Evolutionary conservation across 441 rosid species (phyloP).

Genomic region (Aleurites moluccanus): DNA sequence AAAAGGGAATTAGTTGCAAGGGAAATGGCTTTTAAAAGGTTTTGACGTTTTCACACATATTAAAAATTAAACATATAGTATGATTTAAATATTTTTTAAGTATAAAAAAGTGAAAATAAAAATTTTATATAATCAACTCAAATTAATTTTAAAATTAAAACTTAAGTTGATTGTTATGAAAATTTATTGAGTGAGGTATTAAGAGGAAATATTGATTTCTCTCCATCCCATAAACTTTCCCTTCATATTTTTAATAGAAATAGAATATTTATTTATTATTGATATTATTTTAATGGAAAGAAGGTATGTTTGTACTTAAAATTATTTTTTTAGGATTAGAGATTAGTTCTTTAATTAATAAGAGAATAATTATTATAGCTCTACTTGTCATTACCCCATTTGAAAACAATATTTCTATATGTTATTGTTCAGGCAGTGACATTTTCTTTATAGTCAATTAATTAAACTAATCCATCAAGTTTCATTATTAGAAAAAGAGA

Average conservation of each 20-base stretch:
- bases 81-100: too few relatives aligned
- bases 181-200: too few relatives aligned
- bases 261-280: too few relatives aligned
- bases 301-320: neutral
- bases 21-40: neutral
- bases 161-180: too few relatives aligned
- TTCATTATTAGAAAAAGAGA: neutral
- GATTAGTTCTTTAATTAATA: neutral
- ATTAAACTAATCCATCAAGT: neutral
- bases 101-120: too few relatives aligned
- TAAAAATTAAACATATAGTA: too few relatives aligned
- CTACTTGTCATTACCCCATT: conserved; percentile 4
- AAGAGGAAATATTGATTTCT: too few relatives aligned
- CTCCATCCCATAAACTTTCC: too few relatives aligned
- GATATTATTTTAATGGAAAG: neutral
- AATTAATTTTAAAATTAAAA: too few relatives aligned
- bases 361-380: neutral
- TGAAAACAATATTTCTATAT: conserved; percentile 12
- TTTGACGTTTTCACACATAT: neutral
- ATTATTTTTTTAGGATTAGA: neutral
- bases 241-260: too few relatives aligned
- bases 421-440: conserved; percentile 31
- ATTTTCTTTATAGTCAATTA: neutral
- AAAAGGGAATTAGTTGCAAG: conserved; percentile 11
- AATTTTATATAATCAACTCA: too few relatives aligned